Conservation (phyloP, 495 filamentous ascomycete species). For the Daldinia childiae region DNA sequence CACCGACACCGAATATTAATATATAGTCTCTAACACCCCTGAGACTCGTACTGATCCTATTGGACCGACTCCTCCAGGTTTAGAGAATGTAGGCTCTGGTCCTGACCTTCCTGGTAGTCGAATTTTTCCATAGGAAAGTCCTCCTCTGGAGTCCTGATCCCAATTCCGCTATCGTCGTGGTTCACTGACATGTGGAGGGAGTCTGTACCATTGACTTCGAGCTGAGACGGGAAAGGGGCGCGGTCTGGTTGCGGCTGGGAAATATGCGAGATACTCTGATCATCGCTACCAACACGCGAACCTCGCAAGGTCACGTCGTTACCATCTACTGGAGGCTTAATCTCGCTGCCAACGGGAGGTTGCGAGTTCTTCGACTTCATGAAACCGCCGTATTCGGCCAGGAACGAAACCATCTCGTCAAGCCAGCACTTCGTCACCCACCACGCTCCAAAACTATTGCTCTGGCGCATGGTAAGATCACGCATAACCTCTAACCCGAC, state of each 20-base stretch:
- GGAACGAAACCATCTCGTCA: conserved; percentile 93
- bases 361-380: conserved; percentile 64
- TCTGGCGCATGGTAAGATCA: conserved; percentile 82
- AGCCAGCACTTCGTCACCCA: conserved; percentile 98
- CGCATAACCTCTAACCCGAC: conserved; percentile 75
- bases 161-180: conserved; percentile 77
- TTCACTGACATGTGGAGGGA: conserved; percentile 41
- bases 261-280: conserved; percentile 49
- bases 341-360: conserved; percentile 17
- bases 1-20: conserved; percentile 26
- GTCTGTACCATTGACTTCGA: conserved; percentile 44
- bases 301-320: conserved; percentile 47
- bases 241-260: conserved; percentile 53
- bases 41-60: not conserved
- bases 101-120: conserved; percentile 45
- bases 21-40: conserved; percentile 16
- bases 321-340: conserved; percentile 44
- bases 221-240: conserved; percentile 53
- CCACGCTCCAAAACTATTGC: conserved; percentile 91
- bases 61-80: conserved; percentile 10
- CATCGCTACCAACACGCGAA: conserved; percentile 55
- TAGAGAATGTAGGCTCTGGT: conserved; percentile 21
- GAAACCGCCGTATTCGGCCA: conserved; percentile 92
- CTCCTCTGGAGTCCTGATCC: conserved; percentile 69
- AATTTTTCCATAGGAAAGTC: conserved; percentile 65